Base-by-base conservation (phyloP, 805 yeast genomes). In the Kazachstania taianensis region DNA sequence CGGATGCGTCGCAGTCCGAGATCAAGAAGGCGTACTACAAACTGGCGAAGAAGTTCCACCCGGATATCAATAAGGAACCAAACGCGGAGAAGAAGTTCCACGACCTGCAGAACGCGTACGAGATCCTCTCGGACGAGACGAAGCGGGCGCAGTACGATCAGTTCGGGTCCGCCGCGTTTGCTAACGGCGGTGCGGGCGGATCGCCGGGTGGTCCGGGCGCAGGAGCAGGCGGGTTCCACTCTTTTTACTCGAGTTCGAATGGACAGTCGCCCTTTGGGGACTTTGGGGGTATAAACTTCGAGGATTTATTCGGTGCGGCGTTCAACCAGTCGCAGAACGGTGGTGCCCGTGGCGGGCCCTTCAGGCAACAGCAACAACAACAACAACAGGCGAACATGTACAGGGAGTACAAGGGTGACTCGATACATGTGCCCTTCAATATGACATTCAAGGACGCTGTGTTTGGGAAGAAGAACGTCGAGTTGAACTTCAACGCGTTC, bases 11-110 rank as follows among this genome's bases (percentile, higher is more conserved):
- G 10, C 64, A 78, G 6, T 70, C 83, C n/a, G 94, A 86, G 15
- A 92, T 92, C 62, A 92, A 92, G 61, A 87, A 87, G 60, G 89
- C 95, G 2, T 92, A 92, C 63, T 86, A 86, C 57, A 80, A 85
- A 52, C 66, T 92, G 44, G 98, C 96, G 12, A 92, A 92, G 60
- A 73, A 89, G 57, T 86, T 67, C 59, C 99, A 92, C 60, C 99
- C 99, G 0, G 99, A 92, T 64, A 83, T 92, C 30, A 92, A 89
- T 60, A 92, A 89, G 60, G 96, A 83, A 44, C 72, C 74, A 18
- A 89, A 73, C 14, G 92, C 97, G 0, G 94, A 89, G 49, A 74
- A 75, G 53, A 77, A 77, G 58, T 92, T 92, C 64, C 97, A 92
- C 53, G 84, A 82, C 50, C 73, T 92, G 45, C 97, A 89, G 55